phyloP scores from a whole-genome alignment of 2,329 filamentous ascomycete species.

The Stemphylium lycopersici region DNA sequence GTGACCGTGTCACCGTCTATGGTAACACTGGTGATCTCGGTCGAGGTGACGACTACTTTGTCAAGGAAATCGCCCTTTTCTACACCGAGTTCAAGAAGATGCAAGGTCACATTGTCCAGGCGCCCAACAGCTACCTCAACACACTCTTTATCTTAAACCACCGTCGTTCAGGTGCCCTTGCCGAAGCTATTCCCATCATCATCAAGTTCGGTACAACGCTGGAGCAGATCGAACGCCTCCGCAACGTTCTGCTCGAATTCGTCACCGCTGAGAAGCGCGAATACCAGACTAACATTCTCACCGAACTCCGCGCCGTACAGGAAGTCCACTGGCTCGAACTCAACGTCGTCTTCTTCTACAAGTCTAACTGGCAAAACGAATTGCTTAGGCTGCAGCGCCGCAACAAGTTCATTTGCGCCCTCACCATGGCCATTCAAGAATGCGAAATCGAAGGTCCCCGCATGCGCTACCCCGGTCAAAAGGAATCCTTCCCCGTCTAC shows the following conservation, averaged over 20 bases:
- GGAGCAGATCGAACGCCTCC: slow-evolving; percentile 81
- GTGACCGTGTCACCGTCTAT: slow-evolving; percentile 89
- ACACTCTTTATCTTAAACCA: slow-evolving; percentile 94
- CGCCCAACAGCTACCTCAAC: slow-evolving; percentile 92
- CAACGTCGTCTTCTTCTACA: slow-evolving; percentile 97
- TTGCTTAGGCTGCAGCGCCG: slow-evolving; percentile 84
- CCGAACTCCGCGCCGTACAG: slow-evolving; percentile 78
- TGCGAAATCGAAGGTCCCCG: slow-evolving; percentile 85
- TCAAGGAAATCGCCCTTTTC: slow-evolving; percentile 89
- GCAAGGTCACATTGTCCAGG: slow-evolving; percentile 94
- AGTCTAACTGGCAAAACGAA: slow-evolving; percentile 96
- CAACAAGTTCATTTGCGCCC: slow-evolving; percentile 91
- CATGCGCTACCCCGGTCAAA: slow-evolving; percentile 72
- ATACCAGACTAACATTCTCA: slow-evolving; percentile 84
- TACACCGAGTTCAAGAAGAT: slow-evolving; percentile 99
- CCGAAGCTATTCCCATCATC: slow-evolving; percentile 81
- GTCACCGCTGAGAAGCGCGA: slow-evolving; percentile 86
- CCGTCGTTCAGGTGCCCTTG: slow-evolving; percentile 83
- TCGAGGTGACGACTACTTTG: slow-evolving; percentile 91
- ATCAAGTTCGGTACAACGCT: slow-evolving; percentile 89
- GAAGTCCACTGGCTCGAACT: slow-evolving; percentile 85
- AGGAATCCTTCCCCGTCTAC: slow-evolving; percentile 70
- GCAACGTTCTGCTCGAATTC: slow-evolving; percentile 80
- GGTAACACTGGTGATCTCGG: slow-evolving; percentile 82
- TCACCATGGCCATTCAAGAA: slow-evolving; percentile 85